A percentile compares a stretch with the other conserved stretches of the same genome.
These are phyloP conservation scores for Coelastrella sp. DNA, from an alignment of 139 green algal genomes.

Conservation along the genomic window DNA sequence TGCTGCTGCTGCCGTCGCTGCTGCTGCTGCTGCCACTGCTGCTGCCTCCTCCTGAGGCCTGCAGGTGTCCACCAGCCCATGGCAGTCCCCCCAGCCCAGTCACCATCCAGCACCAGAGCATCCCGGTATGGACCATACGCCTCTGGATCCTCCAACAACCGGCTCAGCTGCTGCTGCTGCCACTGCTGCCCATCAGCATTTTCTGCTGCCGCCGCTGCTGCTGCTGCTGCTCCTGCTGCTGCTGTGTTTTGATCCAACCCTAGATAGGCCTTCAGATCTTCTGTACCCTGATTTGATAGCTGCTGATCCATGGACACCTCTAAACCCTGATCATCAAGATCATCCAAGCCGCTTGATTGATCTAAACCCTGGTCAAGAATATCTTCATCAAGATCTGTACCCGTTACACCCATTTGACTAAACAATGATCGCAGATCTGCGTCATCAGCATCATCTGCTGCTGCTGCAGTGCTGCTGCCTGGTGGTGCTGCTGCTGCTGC, in stretches of 20 bases:
- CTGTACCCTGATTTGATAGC: neutral
- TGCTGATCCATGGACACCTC: neutral
- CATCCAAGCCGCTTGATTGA: neutral
- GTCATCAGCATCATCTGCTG: slow-evolving; percentile 6
- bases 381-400: neutral
- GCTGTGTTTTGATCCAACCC: neutral
- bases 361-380: neutral
- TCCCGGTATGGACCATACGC: neutral
- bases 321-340: neutral
- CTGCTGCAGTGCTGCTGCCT: neutral
- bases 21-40: slow-evolving; percentile 8
- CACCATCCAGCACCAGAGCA: neutral
- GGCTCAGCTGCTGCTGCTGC: neutral
- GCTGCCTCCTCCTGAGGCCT: neutral
- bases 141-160: neutral
- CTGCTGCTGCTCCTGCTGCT: slow-evolving; percentile 1
- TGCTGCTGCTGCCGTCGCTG: slow-evolving; percentile 26
- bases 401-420: neutral
- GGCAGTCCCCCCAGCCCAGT: neutral
- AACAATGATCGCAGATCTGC: slow-evolving; percentile 15
- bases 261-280: neutral
- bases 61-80: neutral
- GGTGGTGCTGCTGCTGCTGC: slow-evolving; percentile 5
- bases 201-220: neutral
- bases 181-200: neutral